phyloP scores from a whole-genome alignment of 1,284 basidiomycete genomes.

The Ceratobasidium theobromae region DNA sequence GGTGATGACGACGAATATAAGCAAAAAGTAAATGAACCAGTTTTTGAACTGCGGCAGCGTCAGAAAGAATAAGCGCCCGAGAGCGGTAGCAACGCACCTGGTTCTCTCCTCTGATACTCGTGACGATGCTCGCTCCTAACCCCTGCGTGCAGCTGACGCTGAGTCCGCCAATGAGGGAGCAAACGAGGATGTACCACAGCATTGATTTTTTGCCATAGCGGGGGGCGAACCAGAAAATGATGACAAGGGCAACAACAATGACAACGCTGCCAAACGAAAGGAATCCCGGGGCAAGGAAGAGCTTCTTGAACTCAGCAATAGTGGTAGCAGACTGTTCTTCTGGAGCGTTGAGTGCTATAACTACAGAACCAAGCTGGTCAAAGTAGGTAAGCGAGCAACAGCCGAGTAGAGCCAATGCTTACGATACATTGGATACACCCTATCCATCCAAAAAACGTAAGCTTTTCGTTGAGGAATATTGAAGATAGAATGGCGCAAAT shows the following conservation, averaged over 20 bases:
- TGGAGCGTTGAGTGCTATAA: conserved; percentile 72
- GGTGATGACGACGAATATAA: conserved; percentile 46
- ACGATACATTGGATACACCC: conserved; percentile 61
- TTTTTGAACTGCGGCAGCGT: conserved; percentile 51
- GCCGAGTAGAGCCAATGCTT: conserved; percentile 39
- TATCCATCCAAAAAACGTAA: conserved; percentile 60
- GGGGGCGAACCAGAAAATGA: conserved; percentile 53
- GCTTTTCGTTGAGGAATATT: conserved; percentile 63
- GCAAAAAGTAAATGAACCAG: conserved; percentile 61
- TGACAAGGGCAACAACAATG: conserved; percentile 44
- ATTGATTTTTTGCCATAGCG: conserved; percentile 63
- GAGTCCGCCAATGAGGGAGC: conserved; percentile 67
- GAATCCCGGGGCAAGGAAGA: conserved; percentile 65
- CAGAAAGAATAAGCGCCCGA: not conserved
- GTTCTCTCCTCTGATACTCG: conserved; percentile 59
- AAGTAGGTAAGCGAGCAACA: conserved; percentile 21
- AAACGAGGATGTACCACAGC: conserved; percentile 61
- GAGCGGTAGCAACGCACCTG: conserved; percentile 38
- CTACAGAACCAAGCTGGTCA: conserved; percentile 47
- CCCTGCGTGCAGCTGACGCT: conserved; percentile 68
- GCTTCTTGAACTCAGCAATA: conserved; percentile 64
- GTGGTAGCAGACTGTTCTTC: conserved; percentile 77
- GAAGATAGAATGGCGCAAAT: conserved; percentile 72
- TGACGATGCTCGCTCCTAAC: conserved; percentile 63
- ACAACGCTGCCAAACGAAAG: conserved; percentile 55